Evolutionary conservation across 2,329 filamentous ascomycete genomes (phyloP).

Genomic region (Xylariaceae sp.): DNA sequence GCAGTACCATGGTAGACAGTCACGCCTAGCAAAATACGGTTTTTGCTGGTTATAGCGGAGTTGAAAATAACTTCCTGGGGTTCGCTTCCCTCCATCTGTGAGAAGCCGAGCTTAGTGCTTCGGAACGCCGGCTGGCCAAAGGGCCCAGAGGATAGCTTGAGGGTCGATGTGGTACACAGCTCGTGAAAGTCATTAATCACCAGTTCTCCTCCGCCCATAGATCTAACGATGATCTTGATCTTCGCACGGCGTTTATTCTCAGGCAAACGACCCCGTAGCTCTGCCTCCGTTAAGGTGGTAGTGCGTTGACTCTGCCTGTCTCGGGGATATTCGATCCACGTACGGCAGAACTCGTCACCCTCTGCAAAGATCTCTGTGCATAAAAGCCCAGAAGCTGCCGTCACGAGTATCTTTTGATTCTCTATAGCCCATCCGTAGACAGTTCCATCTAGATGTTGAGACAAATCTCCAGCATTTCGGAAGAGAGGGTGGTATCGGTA

Average conservation of each 20-base stretch:
- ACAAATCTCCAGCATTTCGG: conserved; percentile 76
- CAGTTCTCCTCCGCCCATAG: conserved; percentile 74
- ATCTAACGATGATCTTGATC: conserved; percentile 76
- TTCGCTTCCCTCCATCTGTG: conserved; percentile 71
- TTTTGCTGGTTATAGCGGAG: conserved; percentile 67
- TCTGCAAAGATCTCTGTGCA: conserved; percentile 84
- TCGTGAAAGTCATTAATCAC: conserved; percentile 78
- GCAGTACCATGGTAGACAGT: conserved; percentile 78
- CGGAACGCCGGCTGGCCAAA: conserved; percentile 73
- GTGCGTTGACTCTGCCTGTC: conserved; percentile 71
- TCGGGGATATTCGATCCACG: conserved; percentile 81
- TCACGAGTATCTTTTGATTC: conserved; percentile 74
- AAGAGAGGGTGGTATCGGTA: conserved; percentile 94
- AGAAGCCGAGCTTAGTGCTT: conserved; percentile 75
- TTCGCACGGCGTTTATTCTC: conserved; percentile 74
- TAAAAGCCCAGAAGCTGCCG: conserved; percentile 80
- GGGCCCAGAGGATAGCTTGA: conserved; percentile 74
- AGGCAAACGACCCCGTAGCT: conserved; percentile 73
- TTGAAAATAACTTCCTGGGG: conserved; percentile 75
- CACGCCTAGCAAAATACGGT: conserved; percentile 76
- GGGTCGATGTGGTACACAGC: conserved; percentile 73
- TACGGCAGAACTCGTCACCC: conserved; percentile 78
- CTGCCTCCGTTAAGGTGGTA: conserved; percentile 74
- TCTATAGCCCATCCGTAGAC: conserved; percentile 89
- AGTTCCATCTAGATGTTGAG: conserved; percentile 70